phyloP scores from a whole-genome alignment of 1,139 yeast species.

The Debaryomyces sp. region DNA sequence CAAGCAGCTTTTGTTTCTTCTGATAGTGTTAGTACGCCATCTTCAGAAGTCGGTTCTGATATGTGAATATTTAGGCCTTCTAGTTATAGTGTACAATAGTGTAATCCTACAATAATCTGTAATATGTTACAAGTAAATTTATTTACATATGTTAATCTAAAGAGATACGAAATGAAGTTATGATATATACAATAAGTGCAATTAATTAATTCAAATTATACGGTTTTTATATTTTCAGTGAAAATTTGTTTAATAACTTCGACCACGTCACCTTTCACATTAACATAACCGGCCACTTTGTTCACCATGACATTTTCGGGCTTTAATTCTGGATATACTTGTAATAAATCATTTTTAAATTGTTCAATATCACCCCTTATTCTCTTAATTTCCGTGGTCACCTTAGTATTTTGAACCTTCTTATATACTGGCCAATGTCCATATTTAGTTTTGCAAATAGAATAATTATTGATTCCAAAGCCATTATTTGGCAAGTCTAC shows the following conservation, averaged over 20 bases:
- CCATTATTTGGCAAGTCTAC: slow-evolving; percentile 39
- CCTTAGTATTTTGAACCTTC: slow-evolving; percentile 55
- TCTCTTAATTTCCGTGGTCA: slow-evolving; percentile 64
- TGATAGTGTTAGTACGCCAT: slow-evolving; percentile 43
- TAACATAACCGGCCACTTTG: slow-evolving; percentile 40
- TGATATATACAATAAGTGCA: slow-evolving; percentile 3
- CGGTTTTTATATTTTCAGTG: slow-evolving; percentile 18
- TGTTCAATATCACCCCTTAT: slow-evolving; percentile 62
- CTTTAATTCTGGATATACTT: slow-evolving; percentile 46
- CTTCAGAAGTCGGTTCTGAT: slow-evolving; percentile 33
- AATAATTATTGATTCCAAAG: slow-evolving; percentile 51
- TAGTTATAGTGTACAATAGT: neutral
- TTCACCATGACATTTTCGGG: slow-evolving; percentile 47
- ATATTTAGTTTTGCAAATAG: slow-evolving; percentile 53
- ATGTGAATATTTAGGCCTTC: neutral
- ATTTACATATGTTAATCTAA: neutral
- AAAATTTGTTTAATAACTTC: slow-evolving; percentile 42
- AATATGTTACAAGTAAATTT: neutral
- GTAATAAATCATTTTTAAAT: slow-evolving; percentile 60
- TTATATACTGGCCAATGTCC: slow-evolving; percentile 74
- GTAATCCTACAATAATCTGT: neutral
- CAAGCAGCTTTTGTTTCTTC: slow-evolving; percentile 64
- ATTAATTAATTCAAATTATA: neutral
- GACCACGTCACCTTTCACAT: slow-evolving; percentile 63
- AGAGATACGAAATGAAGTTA: slow-evolving; percentile 1